Evolutionary conservation across 176 grass and related monocot species (phyloP), one percentile per base, ranked within the genome.

Genomic region (Juncus inflexus): DNA sequence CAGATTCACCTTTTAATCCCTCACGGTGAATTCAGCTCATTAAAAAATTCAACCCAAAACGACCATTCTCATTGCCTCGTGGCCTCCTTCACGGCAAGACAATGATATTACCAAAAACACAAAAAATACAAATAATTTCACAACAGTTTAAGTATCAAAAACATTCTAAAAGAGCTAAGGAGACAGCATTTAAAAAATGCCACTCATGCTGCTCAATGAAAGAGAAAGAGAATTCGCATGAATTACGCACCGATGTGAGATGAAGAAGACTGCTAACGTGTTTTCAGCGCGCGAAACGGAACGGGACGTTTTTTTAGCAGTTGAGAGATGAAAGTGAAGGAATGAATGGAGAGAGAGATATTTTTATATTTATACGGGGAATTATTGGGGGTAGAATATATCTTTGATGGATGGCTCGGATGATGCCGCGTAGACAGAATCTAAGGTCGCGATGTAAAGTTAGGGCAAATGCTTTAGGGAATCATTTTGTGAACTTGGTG

Each of bases 61-160:
- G 3, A 59, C 53, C 67, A 71, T 71, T 47, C 51, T 14, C 54
- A 40, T 14, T 62, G 43, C 57, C 74, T 68, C 63, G 73, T 66
- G 61, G 62, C 35, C 62, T 37, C 15, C 28, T 63, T 55, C 9
- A 50, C 74, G 53, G 60, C 15, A 40, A 77, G 74, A 42, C 49
- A 38, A 67, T 37, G 71, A 63, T 28, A 56, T 47, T 45, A 10
- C 7, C 55, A 16, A 35, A 19, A 28, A 3, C 12, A 5, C 3
- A 15, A 40, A 55, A 75, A 28, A 15, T 6, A 64, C 0, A 50
- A 50, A 37, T 4, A 15, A 9, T 40, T 72, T 57, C 5, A 35
- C 2, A 6, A 47, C 9, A 47, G 9, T 47, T 5, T 9, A 47
- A 6, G 9, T 47, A 49, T 13, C 5, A 40, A 64, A 40, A 55